Conservation (phyloP, 1,139 yeast genomes). For the Hanseniaspora sp. region DNA sequence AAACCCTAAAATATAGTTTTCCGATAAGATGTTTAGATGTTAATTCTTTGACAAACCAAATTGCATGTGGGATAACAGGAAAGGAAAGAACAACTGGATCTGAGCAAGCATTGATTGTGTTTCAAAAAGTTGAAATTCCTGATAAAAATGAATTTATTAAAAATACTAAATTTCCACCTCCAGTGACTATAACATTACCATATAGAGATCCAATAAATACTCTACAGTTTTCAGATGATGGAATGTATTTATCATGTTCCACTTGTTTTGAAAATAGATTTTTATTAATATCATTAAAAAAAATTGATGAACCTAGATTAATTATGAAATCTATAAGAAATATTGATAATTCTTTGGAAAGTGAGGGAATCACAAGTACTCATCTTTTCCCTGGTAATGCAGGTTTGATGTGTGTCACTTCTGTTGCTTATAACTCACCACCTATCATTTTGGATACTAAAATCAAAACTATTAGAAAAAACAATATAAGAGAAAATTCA, state of each 20-base stretch:
- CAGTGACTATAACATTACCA: slow-evolving; percentile 69
- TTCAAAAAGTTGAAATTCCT: slow-evolving; percentile 37
- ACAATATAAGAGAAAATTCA: slow-evolving; percentile 17
- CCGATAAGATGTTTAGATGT: slow-evolving; percentile 71
- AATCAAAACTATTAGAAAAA: slow-evolving; percentile 29
- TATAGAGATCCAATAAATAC: slow-evolving; percentile 75
- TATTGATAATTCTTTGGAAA: slow-evolving; percentile 54
- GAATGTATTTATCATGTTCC: slow-evolving; percentile 64
- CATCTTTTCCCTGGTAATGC: slow-evolving; percentile 53
- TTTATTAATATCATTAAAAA: slow-evolving; percentile 58
- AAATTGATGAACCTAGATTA: slow-evolving; percentile 57
- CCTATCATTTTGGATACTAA: slow-evolving; percentile 53
- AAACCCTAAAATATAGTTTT: slow-evolving; percentile 57
- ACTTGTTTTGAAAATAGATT: slow-evolving; percentile 75
- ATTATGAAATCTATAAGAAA: slow-evolving; percentile 52
- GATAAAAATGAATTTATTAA: neutral
- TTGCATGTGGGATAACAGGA: slow-evolving; percentile 78
- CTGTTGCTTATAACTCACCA: slow-evolving; percentile 48
- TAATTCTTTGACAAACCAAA: slow-evolving; percentile 49
- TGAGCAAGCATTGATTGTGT: slow-evolving; percentile 69
- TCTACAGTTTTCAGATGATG: slow-evolving; percentile 58
- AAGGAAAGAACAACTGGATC: slow-evolving; percentile 56
- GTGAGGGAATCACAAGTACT: slow-evolving; percentile 83
- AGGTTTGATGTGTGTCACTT: slow-evolving; percentile 46
- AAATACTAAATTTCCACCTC: slow-evolving; percentile 29